These are phyloP conservation scores for Trichoderma lentiforme DNA, from an alignment of 2,329 filamentous ascomycete species.

Conservation along the genomic window DNA sequence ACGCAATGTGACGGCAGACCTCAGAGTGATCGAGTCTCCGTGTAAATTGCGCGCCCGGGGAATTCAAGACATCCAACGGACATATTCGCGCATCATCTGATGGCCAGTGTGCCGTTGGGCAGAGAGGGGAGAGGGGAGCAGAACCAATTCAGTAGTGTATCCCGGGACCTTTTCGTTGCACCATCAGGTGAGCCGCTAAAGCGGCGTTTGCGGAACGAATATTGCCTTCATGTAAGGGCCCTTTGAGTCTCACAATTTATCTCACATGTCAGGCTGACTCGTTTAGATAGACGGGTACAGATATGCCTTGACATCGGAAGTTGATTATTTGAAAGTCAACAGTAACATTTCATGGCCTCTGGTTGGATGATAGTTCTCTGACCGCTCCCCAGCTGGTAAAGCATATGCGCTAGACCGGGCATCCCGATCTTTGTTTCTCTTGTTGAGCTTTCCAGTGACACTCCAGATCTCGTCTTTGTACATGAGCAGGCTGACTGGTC, in stretches of 20 bases:
- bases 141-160: not conserved
- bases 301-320: not conserved
- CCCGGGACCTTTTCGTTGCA: not conserved
- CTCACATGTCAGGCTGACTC: not conserved
- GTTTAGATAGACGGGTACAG: not conserved
- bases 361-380: not conserved
- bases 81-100: not conserved
- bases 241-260: not conserved
- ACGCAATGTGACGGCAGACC: not conserved
- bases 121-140: not conserved
- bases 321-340: not conserved
- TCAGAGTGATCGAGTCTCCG: not conserved
- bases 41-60: not conserved
- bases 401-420: not conserved
- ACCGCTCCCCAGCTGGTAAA: not conserved
- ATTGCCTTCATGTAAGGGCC: not conserved
- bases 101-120: not conserved
- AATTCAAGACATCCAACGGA: not conserved
- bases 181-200: not conserved
- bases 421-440: not conserved
- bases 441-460: not conserved
- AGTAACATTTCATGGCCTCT: not conserved
- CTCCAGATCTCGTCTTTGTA: not conserved
- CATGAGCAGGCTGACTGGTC: not conserved
- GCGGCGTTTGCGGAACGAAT: not conserved